Evolutionary conservation across 1,284 basidiomycete species (phyloP), one percentile per base, ranked within the genome.

Genomic region (Jaminaea rosea): DNA sequence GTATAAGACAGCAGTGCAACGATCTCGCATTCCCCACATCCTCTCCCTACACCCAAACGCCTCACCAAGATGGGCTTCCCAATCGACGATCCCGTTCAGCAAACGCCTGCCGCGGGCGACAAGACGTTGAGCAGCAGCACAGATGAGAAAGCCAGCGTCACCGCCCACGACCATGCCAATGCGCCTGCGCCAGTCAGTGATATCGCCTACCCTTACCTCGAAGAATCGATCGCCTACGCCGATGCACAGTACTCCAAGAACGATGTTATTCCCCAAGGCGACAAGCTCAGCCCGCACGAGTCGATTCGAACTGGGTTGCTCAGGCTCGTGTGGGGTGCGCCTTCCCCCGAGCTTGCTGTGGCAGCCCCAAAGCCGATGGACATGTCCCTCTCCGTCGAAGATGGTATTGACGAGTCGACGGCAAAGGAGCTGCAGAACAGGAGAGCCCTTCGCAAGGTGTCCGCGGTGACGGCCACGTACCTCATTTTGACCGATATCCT

Each of bases 401-500:
- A 3, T 15, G 39, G 24, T 13, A 5, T 42, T n/a, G 39, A 42
- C 4, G 39, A 15, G 19, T 11, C 13, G 24, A 23, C 24, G 4
- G 39, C 39, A n/a, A 42, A 42, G 19, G 39, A 42, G 7, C 49
- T 48, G 21, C 44, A 37, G 7, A 13, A 6, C 26, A 17, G 26
- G 17, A 46, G 37, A 1, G 19, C 23, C 3, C n/a, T 45, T 9
- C 41, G 28, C 26, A 47, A 47, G 26, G 36, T 29, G 10, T 29
- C 39, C 11, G 39, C 45, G 6, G 11, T 46, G 21, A 19, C 17
- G 17, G 28, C 41, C 26, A 17, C 81, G 58, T 81, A 78, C 62
- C 69, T 82, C 9, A 80, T 82, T 56, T 78, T 79, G n/a, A 69
- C 62, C 50, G 70, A 72, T 37, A 57, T 83, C 37, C 75, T 84